Base-by-base conservation (phyloP, 768 basidiomycete genomes). In the Boletus barrowsii region DNA sequence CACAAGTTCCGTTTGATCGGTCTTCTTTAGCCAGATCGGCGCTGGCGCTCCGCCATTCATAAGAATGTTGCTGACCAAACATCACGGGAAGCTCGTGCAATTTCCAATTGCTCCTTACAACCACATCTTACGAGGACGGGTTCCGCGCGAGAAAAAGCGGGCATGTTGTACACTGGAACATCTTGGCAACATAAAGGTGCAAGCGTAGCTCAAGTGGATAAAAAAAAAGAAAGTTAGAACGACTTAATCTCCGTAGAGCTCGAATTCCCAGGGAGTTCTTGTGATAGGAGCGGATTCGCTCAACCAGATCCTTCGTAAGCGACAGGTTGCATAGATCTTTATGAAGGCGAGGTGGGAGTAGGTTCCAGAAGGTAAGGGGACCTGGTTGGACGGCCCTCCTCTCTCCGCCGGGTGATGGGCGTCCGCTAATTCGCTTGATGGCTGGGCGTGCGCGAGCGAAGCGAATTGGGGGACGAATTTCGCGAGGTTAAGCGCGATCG, bases 291-390 rank as follows among this genome's bases (percentile, higher is more conserved):
- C 78, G 43, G 68, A 71, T 58, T 87, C 80, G 58, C 79, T 81
- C 68, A 90, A 81, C 89, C 90, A 92, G 29, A 92, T 81, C 64
- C 90, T 76, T 57, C 86, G 75, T 60, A 92, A 70, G 36, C 89
- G 80, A 71, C 90, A 92, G 36, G 80, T 88, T 20, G 88, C 88
- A 65, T 90, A 86, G 42, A 92, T 79, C 66, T 84, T 87, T 60
- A 91, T 74, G 62, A 83, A 87, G n/a, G 82, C 78, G 43, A 86
- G 76, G 73, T 87, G 82, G 0, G 86, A 82, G 65, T 83, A 88
- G 44, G 71, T 71, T 45, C 82, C 82, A 55, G 70, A 73, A 20
- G 88, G 88, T 40, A 62, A 67, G 58, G 59, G 49, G 47, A 59
- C 52, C 56, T 59, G 61, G 55, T 56, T 46, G 45, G 64, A 60